phyloP scores from a whole-genome alignment of 2,329 filamentous ascomycete species.

The Stachybotrys chlorohalonatus region DNA sequence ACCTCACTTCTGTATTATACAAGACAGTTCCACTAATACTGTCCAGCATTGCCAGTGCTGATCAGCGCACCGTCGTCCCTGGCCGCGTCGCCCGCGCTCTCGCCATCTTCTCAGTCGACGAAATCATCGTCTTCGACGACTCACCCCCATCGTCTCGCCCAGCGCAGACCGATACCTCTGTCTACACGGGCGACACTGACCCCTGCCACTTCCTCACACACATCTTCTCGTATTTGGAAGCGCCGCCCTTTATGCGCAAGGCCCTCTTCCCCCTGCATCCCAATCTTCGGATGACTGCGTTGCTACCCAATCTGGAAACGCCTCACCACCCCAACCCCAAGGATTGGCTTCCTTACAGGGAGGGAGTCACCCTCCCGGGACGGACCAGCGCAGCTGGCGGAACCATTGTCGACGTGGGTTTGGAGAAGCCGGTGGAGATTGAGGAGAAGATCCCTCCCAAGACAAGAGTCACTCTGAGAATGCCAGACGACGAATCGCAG shows the following conservation, averaged over 20 bases:
- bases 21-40: conserved; percentile 1
- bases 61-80: conserved; percentile 64
- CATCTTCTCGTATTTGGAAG: conserved; percentile 73
- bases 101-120: conserved; percentile 76
- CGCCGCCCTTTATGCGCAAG: conserved; percentile 72
- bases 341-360: conserved; percentile 73
- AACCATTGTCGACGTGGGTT: conserved; percentile 50
- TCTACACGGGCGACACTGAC: conserved; percentile 62
- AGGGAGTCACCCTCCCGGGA: conserved; percentile 57
- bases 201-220: conserved; percentile 75
- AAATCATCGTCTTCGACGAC: conserved; percentile 77
- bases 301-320: conserved; percentile 72
- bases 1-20: not conserved
- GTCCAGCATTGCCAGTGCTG: conserved; percentile 57
- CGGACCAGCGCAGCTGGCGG: conserved; percentile 30
- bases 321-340: conserved; percentile 70
- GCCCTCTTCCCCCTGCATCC: conserved; percentile 69
- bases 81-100: conserved; percentile 73
- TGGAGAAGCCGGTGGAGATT: conserved; percentile 47
- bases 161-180: conserved; percentile 36
- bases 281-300: conserved; percentile 64
- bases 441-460: conserved; percentile 54
- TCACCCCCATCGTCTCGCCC: conserved; percentile 37
- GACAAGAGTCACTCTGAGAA: conserved; percentile 65
- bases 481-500: conserved; percentile 39